phyloP scores from a whole-genome alignment of 345 rosid genomes.

The Corymbia maculata region DNA sequence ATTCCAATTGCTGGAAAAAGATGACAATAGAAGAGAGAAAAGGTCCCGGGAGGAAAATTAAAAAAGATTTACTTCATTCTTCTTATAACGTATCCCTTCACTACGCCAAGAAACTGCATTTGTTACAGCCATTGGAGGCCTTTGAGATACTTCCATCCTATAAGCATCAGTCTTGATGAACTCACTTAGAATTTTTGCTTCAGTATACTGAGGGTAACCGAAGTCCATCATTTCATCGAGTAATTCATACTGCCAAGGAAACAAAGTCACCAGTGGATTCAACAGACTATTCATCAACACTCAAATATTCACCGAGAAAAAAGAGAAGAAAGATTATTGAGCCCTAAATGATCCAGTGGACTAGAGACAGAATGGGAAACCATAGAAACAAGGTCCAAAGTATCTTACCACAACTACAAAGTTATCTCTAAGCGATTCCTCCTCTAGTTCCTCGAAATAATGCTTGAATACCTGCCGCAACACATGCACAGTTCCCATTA shows the following conservation, averaged over 20 bases:
- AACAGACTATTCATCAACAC: neutral
- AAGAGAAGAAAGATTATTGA: neutral
- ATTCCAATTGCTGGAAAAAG: neutral
- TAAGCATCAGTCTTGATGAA: slow-evolving; percentile 97
- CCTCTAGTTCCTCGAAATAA: slow-evolving; percentile 94
- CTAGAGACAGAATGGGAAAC: neutral
- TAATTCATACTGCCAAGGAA: slow-evolving; percentile 71
- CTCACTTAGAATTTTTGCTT: slow-evolving; percentile 87
- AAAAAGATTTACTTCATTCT: slow-evolving; percentile 63
- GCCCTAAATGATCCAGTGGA: neutral
- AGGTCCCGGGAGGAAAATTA: neutral
- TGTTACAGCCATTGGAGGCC: slow-evolving; percentile 99
- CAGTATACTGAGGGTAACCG: slow-evolving; percentile 92
- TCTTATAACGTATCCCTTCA: slow-evolving; percentile 85
- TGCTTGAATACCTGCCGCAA: slow-evolving; percentile 78
- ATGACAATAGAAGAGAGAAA: neutral
- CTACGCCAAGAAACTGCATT: slow-evolving; percentile 98
- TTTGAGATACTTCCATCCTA: slow-evolving; percentile 89
- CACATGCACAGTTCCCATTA: neutral
- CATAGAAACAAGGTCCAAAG: neutral
- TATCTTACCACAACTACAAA: slow-evolving; percentile 93
- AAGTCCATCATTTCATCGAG: slow-evolving; percentile 99
- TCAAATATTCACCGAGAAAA: neutral
- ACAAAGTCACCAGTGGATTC: neutral
- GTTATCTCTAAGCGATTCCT: slow-evolving; percentile 95